phyloP scores from a whole-genome alignment of 2,329 filamentous ascomycete species.

The Colletotrichum sp. region DNA sequence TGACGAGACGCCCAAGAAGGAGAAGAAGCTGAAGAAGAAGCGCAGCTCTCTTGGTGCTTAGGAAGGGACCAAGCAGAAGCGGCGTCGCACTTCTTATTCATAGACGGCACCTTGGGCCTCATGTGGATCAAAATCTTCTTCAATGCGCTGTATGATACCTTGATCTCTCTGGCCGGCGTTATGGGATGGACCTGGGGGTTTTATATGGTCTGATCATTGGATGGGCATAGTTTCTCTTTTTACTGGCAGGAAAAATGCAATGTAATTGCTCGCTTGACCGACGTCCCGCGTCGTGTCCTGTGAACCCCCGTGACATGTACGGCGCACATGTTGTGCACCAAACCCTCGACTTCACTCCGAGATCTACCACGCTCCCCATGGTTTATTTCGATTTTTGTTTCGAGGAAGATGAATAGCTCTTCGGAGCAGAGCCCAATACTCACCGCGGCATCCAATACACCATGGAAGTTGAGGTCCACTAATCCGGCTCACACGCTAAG shows the following conservation, averaged over 20 bases:
- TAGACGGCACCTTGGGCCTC: constrained; percentile 22
- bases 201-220: constrained; percentile 22
- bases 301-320: background rate
- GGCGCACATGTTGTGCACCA: background rate
- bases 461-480: constrained; percentile 4
- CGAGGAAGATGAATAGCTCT: constrained; percentile 3
- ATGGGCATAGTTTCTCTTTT: constrained; percentile 22
- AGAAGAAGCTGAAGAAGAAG: constrained; percentile 60
- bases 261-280: constrained; percentile 15
- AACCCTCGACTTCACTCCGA: constrained; percentile 14
- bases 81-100: constrained; percentile 20
- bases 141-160: constrained; percentile 26
- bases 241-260: constrained; percentile 22
- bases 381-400: constrained; percentile 9
- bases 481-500: background rate
- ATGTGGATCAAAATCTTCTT: constrained; percentile 22
- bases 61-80: constrained; percentile 12
- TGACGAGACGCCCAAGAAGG: constrained; percentile 70
- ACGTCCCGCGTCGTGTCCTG: background rate
- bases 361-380: constrained; percentile 1
- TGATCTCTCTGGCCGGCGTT: constrained; percentile 23
- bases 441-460: background rate
- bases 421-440: constrained; percentile 6
- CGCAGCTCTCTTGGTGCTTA: constrained; percentile 24
- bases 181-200: constrained; percentile 19